Evolutionary conservation across 2,329 filamentous ascomycete species (phyloP), one percentile per base, ranked within the genome.

Genomic region (Teratosphaeria nubilosa): DNA sequence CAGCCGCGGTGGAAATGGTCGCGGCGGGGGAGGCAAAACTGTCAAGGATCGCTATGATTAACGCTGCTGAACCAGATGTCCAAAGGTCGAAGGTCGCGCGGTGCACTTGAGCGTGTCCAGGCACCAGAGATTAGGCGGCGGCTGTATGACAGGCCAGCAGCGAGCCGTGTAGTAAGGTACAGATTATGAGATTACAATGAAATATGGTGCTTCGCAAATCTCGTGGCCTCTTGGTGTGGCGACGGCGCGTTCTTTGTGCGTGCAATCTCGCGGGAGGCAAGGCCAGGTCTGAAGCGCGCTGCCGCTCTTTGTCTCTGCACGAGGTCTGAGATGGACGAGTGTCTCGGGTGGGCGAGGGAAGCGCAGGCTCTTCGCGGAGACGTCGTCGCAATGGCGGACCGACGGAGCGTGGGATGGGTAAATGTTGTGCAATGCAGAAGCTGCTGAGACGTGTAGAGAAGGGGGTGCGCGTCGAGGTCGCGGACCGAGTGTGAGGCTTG

Each of bases 151-250:
- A 68, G 65, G 66, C 65, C 66, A 58, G 62, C 61, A 56, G 64
- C 56, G 55, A 55, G 59, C 59, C 7, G 51, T 60, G 62, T 60
- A 60, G 63, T 64, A 65, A 62, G 62, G 62, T 63, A 64, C 58
- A 66, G 60, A 69, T 69, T 69, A 69, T 58, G 59, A 61, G 62
- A 69, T 69, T 69, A 69, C 64, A 68, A 68, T 65, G 62, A 62
- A 63, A 66, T 67, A 64, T 56, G 41, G 60, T 58, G 64, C 62
- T 63, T 65, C 62, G 41, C 52, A 53, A 31, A 54, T 51, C 50
- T 57, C 57, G 52, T 59, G 27, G 60, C 54, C 55, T 48, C 37
- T 32, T 53, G 54, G 56, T 56, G 59, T 60, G 56, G 51, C 16
- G 51, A 56, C 53, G 51, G 51, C 13, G 34, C 34, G 25, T 57